A percentile compares a stretch with the other conserved stretches of the same genome.
phyloP scores from a whole-genome alignment of 78 protist genomes.

The Monosiga brevicollis region DNA sequence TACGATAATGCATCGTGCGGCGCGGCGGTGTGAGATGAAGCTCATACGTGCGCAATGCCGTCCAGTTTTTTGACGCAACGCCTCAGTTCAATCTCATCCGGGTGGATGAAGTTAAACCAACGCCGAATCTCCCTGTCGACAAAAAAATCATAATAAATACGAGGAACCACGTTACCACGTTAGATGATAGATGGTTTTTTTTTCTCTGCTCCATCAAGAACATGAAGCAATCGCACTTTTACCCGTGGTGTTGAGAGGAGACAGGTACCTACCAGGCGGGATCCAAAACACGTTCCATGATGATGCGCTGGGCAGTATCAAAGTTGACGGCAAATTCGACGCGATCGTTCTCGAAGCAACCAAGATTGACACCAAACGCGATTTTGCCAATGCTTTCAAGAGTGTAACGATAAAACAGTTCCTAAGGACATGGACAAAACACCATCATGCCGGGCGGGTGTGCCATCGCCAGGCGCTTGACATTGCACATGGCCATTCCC shows the following conservation, averaged over 20 bases:
- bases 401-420: slow-evolving; percentile 17
- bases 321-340: background rate
- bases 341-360: background rate
- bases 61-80: background rate
- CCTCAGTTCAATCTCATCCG: background rate
- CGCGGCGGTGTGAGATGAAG: too few relatives aligned
- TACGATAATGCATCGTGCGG: too few relatives aligned
- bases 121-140: background rate
- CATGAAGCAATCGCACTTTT: too few relatives aligned
- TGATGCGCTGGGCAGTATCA: background rate
- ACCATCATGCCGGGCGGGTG: too few relatives aligned
- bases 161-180: too few relatives aligned
- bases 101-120: background rate
- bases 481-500: too few relatives aligned
- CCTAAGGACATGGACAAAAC: background rate
- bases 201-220: too few relatives aligned
- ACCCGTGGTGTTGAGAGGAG: too few relatives aligned
- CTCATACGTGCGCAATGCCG: too few relatives aligned
- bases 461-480: too few relatives aligned
- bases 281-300: background rate
- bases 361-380: slow-evolving; percentile 2
- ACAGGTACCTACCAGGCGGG: slow-evolving; percentile 1
- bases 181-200: too few relatives aligned
- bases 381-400: slow-evolving; percentile 1
- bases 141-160: too few relatives aligned